Percentiles rank a stretch among this genome's conserved stretches.
phyloP scores from a whole-genome alignment of 805 yeast species.

The Candida ortonii region DNA sequence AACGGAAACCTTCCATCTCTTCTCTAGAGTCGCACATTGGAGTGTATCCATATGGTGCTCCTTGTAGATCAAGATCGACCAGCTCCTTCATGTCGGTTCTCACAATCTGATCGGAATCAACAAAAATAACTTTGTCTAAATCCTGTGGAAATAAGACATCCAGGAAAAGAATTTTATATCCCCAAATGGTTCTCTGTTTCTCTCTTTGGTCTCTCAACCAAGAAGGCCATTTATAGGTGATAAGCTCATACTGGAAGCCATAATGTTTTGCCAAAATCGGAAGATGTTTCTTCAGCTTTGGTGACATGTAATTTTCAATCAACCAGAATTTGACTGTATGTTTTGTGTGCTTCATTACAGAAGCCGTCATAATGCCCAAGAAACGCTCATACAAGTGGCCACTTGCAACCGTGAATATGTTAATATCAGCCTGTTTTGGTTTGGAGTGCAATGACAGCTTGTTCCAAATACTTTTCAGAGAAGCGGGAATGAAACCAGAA shows the following conservation, averaged over 20 bases:
- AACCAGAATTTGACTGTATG: conserved; percentile 81
- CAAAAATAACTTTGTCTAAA: conserved; percentile 72
- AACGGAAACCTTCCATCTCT: conserved; percentile 81
- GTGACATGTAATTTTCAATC: conserved; percentile 75
- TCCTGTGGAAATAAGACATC: conserved; percentile 85
- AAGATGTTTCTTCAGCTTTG: conserved; percentile 59
- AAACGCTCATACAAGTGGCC: conserved; percentile 78
- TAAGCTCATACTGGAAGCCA: conserved; percentile 68
- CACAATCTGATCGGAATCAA: conserved; percentile 82
- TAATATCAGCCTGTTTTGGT: conserved; percentile 55
- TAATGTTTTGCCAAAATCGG: conserved; percentile 55
- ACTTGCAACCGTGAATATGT: conserved; percentile 79
- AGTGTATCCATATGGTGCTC: conserved; percentile 81
- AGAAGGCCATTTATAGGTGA: conserved; percentile 90
- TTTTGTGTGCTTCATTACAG: conserved; percentile 65
- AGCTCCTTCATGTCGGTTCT: conserved; percentile 72
- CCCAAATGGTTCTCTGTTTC: conserved; percentile 80
- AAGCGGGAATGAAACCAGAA: not conserved
- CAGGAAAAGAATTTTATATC: conserved; percentile 78
- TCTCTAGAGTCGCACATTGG: conserved; percentile 82
- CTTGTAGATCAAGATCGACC: conserved; percentile 64
- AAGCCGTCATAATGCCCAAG: conserved; percentile 72
- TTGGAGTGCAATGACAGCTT: conserved; percentile 8
- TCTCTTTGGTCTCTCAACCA: conserved; percentile 83
- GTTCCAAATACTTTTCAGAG: conserved; percentile 3